Evolutionary conservation across 352 stramenopile species (phyloP), one percentile per base, ranked within the genome.

Genomic region (Peronosclerospora sorghi): DNA sequence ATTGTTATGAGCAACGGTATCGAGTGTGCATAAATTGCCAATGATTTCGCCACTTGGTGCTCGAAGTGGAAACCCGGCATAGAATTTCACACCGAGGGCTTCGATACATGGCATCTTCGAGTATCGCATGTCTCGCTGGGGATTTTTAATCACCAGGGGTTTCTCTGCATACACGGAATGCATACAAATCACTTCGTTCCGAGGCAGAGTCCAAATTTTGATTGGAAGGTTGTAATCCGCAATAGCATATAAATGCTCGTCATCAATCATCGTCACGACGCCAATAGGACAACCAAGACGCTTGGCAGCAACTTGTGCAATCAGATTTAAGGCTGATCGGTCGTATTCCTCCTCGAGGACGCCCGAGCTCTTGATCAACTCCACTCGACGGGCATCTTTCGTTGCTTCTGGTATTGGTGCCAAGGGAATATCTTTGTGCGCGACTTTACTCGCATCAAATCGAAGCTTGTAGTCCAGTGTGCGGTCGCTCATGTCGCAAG

Each of bases 51-150:
- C 71, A 18, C 80, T 63, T 0, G 61, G 53, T 5, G 55, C 68
- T 20, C 44, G 48, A 1, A 86, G 46, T 0, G 74, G 71, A 44
- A 86, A 86, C 1, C 74, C 69, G 0, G 68, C 73, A 52, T 86
- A 86, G 53, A 84, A 86, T 52, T 83, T 81, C 41, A 83, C 59
- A 9, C 55, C 66, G 1, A 74, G 41, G 6, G 69, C 56, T 14
- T 71, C 55, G 28, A 83, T 34, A 8, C 48, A 62, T 30, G 64
- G 49, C 62, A 82, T 71, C 34, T 84, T 60, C n/a, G 53, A 48
- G 41, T 83, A 83, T 19, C 73, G 73, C 66, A 82, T 72, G 45
- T 86, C 73, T 8, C 73, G 73, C 52, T 63, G 59, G 23, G 73
- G 70, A 48, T 85, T 77, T 59, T 83, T 79, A 32, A 82, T 13